phyloP scores from a whole-genome alignment of 306 rosid genomes.

The Cicer judaicum region DNA sequence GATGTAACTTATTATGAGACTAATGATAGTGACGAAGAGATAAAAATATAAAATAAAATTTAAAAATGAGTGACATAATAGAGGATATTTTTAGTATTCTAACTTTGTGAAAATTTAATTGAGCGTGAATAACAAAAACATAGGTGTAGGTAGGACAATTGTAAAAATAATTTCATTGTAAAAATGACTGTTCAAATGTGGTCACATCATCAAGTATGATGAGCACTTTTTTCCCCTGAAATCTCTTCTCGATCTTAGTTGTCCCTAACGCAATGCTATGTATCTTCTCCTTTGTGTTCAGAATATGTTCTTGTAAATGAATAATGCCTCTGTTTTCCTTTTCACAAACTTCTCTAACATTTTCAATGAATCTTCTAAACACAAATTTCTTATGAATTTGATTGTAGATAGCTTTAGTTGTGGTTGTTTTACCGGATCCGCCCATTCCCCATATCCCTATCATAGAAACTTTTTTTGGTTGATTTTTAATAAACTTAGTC shows the following conservation, averaged over 20 bases:
- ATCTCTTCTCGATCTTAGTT: slow-evolving; percentile 4
- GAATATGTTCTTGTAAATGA: slow-evolving; percentile 32
- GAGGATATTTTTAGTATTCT: too few relatives aligned
- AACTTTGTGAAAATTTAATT: too few relatives aligned
- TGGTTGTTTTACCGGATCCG: neutral
- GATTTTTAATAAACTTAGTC: neutral
- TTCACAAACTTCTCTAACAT: slow-evolving; percentile 23
- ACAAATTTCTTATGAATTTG: neutral
- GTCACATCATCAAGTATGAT: slow-evolving; percentile 37
- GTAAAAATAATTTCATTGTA: too few relatives aligned
- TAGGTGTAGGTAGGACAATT: too few relatives aligned
- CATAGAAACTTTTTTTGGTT: neutral
- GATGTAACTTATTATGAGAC: too few relatives aligned
- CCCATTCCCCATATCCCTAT: slow-evolving; percentile 45
- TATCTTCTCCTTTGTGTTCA: neutral
- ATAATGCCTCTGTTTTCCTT: neutral
- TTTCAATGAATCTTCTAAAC: slow-evolving; percentile 1
- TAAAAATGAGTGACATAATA: too few relatives aligned
- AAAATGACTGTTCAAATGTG: neutral
- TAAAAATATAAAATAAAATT: too few relatives aligned
- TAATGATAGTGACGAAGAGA: too few relatives aligned
- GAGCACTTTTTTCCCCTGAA: neutral
- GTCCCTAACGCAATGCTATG: neutral
- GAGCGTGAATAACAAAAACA: too few relatives aligned
- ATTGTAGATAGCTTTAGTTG: neutral